Conservation (phyloP, 176 grass and related monocot species). For the Oryza rufipogon region DNA sequence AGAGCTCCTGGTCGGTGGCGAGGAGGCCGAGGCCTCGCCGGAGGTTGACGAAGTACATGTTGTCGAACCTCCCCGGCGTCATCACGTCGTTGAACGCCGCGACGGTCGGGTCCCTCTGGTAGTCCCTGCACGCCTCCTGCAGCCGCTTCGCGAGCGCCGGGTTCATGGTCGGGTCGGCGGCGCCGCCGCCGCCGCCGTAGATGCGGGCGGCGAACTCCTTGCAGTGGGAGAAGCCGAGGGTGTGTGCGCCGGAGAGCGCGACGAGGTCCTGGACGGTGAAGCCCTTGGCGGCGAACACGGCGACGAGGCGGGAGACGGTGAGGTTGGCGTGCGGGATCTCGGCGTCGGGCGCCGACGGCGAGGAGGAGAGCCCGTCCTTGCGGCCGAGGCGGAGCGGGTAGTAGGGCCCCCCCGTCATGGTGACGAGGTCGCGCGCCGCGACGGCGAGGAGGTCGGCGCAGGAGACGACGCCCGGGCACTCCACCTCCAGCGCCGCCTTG, state of each 20-base stretch:
- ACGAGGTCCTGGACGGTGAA: constrained; percentile 67
- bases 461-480: constrained; percentile 78
- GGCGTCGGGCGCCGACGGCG: constrained; percentile 35
- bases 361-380: constrained; percentile 66
- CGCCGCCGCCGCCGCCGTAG: constrained; percentile 16
- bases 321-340: constrained; percentile 57
- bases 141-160: constrained; percentile 39
- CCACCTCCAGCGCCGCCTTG: constrained; percentile 76
- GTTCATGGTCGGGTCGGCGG: constrained; percentile 58
- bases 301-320: constrained; percentile 45
- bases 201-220: constrained; percentile 63
- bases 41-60: constrained; percentile 63
- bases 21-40: constrained; percentile 49
- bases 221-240: constrained; percentile 74
- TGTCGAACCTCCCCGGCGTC: constrained; percentile 80
- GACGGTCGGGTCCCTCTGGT: constrained; percentile 54
- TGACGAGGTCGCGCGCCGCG: constrained; percentile 75
- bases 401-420: constrained; percentile 73
- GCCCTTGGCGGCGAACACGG: constrained; percentile 56
- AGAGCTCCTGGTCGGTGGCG: constrained; percentile 43
- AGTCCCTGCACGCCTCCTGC: constrained; percentile 42
- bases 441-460: constrained; percentile 81
- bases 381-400: constrained; percentile 69
- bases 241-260: constrained; percentile 73
- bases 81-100: constrained; percentile 77